A percentile compares a stretch with the other conserved stretches of the same genome.
Conservation (phyloP, 2,329 filamentous ascomycete genomes). For the Davidsoniella eucalypti region DNA sequence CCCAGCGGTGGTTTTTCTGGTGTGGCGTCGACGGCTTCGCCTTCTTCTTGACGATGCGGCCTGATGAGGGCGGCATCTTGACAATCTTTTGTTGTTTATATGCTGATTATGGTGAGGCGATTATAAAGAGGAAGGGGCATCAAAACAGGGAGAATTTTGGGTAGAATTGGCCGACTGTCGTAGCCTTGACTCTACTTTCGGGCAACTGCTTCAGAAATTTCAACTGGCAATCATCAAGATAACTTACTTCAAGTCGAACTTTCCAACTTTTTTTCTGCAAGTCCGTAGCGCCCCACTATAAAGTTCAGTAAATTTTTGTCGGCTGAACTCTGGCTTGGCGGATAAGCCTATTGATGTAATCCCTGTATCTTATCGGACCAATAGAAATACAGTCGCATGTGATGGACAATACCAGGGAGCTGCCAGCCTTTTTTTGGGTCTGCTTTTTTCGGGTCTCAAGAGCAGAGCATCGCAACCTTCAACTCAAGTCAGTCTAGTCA, state of each 20-base stretch:
- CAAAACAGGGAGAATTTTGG: not conserved
- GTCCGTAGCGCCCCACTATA: slow-evolving; percentile 7
- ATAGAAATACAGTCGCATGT: slow-evolving; percentile 10
- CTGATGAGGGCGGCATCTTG: slow-evolving; percentile 43
- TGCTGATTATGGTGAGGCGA: not conserved
- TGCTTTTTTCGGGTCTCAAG: too few species aligned
- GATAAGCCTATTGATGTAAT: slow-evolving; percentile 14
- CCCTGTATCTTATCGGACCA: slow-evolving; percentile 11
- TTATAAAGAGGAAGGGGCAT: not conserved
- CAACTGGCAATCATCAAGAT: not conserved
- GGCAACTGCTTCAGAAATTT: not conserved
- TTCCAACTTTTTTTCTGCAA: not conserved
- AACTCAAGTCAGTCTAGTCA: too few species aligned
- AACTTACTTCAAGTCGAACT: not conserved
- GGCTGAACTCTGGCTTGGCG: slow-evolving; percentile 10
- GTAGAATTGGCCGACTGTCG: not conserved
- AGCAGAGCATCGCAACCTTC: too few species aligned
- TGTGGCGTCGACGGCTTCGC: slow-evolving; percentile 55
- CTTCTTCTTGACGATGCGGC: slow-evolving; percentile 54
- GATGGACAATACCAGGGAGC: not conserved
- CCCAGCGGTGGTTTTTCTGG: slow-evolving; percentile 74
- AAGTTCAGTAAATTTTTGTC: slow-evolving; percentile 12
- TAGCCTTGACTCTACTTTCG: not conserved
- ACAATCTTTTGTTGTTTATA: not conserved
- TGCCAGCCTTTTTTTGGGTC: slow-evolving; percentile 2